Evolutionary conservation across 1,284 basidiomycete species (phyloP).

Genomic region (Porodaedalea pini): DNA sequence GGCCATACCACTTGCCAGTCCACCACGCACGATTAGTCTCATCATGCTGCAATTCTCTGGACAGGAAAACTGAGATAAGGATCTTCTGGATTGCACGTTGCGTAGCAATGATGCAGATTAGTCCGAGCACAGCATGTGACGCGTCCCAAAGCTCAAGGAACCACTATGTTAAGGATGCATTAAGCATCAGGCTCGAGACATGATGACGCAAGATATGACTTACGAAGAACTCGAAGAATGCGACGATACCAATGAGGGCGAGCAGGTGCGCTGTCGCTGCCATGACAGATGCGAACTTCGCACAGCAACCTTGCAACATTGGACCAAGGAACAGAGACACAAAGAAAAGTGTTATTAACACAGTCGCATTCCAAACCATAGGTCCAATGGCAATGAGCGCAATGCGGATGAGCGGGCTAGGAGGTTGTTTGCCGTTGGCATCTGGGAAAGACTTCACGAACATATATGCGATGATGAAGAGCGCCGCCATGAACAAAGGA

Average conservation of each 20-base stretch:
- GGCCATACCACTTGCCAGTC: constrained; percentile 98
- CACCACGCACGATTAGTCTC: constrained; percentile 97
- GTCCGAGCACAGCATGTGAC: constrained; percentile 87
- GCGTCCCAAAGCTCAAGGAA: constrained; percentile 97
- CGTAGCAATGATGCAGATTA: constrained; percentile 82
- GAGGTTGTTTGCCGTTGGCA: constrained; percentile 56
- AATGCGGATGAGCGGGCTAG: constrained; percentile 87
- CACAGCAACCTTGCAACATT: constrained; percentile 77
- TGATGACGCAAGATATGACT: too few relatives aligned
- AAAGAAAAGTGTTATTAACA: constrained; percentile 86
- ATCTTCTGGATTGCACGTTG: constrained; percentile 92
- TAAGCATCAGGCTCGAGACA: background rate
- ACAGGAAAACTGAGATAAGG: constrained; percentile 87
- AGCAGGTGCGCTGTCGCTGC: constrained; percentile 84
- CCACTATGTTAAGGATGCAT: constrained; percentile 57
- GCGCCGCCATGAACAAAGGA: constrained; percentile 71
- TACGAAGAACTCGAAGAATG: constrained; percentile 94
- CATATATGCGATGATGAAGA: constrained; percentile 88
- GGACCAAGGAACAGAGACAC: constrained; percentile 90
- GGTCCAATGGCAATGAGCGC: constrained; percentile 90
- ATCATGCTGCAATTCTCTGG: constrained; percentile 94
- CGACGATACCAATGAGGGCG: constrained; percentile 76
- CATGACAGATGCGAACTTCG: constrained; percentile 86
- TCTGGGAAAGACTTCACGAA: constrained; percentile 86
- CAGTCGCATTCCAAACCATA: constrained; percentile 91